phyloP scores from a whole-genome alignment of 1,139 yeast genomes.

The Pichia sp. region DNA sequence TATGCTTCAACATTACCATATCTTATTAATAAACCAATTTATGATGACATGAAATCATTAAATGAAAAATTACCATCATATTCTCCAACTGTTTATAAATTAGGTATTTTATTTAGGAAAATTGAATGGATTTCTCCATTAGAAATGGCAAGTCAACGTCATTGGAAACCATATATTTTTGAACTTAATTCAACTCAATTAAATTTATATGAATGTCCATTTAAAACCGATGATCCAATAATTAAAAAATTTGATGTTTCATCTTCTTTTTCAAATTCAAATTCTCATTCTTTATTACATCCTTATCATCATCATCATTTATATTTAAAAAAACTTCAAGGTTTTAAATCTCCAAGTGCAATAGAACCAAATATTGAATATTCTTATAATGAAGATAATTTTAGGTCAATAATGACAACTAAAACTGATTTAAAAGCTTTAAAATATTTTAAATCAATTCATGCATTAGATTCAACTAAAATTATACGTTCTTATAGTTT shows the following conservation, averaged over 20 bases:
- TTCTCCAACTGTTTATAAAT: slow-evolving; percentile 51
- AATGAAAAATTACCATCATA: slow-evolving; percentile 44
- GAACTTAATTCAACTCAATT: slow-evolving; percentile 73
- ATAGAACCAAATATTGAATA: not conserved
- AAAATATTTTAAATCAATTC: slow-evolving; percentile 30
- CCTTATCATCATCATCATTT: slow-evolving; percentile 18
- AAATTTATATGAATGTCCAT: slow-evolving; percentile 43
- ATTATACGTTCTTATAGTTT: slow-evolving; percentile 55
- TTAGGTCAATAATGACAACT: slow-evolving; percentile 31
- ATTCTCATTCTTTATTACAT: slow-evolving; percentile 15
- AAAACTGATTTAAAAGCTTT: slow-evolving; percentile 37
- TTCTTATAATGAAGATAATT: slow-evolving; percentile 21
- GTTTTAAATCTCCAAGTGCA: slow-evolving; percentile 7
- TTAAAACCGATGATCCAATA: slow-evolving; percentile 7
- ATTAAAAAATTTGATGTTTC: slow-evolving; percentile 10
- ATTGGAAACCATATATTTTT: slow-evolving; percentile 59
- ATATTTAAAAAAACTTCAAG: slow-evolving; percentile 4
- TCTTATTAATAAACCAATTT: slow-evolving; percentile 41
- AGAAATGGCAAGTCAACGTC: slow-evolving; percentile 51
- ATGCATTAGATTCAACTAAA: slow-evolving; percentile 30
- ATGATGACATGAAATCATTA: slow-evolving; percentile 27
- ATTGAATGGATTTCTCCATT: slow-evolving; percentile 64
- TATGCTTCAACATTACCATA: slow-evolving; percentile 28
- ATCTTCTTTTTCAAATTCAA: slow-evolving; percentile 12
- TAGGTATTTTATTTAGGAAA: slow-evolving; percentile 49